These are phyloP conservation scores for Paramecium bursaria DNA, from an alignment of 73 alveolate species.

Conservation along the genomic window DNA sequence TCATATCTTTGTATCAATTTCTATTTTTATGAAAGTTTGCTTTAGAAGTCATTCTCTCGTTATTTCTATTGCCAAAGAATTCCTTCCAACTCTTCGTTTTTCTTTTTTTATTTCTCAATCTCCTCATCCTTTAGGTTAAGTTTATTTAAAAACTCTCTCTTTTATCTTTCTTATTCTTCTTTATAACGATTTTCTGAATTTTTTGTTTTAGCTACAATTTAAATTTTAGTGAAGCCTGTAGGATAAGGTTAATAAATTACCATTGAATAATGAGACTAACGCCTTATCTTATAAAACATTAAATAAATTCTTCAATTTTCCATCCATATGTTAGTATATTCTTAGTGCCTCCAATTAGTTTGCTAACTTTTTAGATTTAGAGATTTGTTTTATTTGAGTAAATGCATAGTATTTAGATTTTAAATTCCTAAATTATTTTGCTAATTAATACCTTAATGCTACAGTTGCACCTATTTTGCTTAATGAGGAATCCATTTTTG, in stretches of 20 bases:
- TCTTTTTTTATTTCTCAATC: constrained; percentile 31
- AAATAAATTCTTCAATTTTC: not conserved
- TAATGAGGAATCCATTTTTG: constrained; percentile 57
- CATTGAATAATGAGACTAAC: constrained; percentile 2
- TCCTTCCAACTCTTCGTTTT: constrained; percentile 57
- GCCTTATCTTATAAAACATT: not conserved
- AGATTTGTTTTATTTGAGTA: not conserved
- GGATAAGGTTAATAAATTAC: not conserved
- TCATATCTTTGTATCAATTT: constrained; percentile 48
- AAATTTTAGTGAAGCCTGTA: constrained; percentile 7
- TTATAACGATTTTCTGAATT: not conserved
- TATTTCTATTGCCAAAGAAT: constrained; percentile 11
- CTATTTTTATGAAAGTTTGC: constrained; percentile 15
- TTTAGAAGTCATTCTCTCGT: constrained; percentile 29
- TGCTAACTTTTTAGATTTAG: not conserved
- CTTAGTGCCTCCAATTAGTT: not conserved
- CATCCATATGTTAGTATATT: constrained; percentile 3
- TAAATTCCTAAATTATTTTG: not conserved
- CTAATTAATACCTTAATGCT: not conserved
- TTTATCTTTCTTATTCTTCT: constrained; percentile 54
- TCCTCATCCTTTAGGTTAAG: constrained; percentile 49
- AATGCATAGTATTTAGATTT: constrained; percentile 17
- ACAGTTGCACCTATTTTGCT: constrained; percentile 4
- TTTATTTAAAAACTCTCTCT: constrained; percentile 19
- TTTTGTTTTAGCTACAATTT: constrained; percentile 4